phyloP scores from a whole-genome alignment of 2,329 filamentous ascomycete genomes.

The Geosmithia putterillii region DNA sequence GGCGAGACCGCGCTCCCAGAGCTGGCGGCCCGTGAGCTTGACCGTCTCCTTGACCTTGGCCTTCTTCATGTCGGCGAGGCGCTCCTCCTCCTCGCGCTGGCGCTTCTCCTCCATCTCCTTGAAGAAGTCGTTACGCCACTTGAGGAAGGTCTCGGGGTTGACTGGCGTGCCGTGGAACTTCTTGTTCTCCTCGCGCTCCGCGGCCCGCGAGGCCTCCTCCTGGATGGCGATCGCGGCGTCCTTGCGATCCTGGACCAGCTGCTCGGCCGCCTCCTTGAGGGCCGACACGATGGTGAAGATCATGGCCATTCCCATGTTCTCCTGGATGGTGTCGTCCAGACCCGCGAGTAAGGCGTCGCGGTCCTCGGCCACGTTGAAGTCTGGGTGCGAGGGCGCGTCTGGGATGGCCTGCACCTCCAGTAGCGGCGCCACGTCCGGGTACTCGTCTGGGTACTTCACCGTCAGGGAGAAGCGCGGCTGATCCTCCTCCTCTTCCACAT shows the following conservation, averaged over 20 bases:
- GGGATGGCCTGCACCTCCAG: constrained; percentile 69
- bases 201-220: constrained; percentile 42
- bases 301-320: constrained; percentile 97
- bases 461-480: constrained; percentile 66
- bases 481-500: constrained; percentile 49
- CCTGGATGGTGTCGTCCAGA: constrained; percentile 66
- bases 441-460: constrained; percentile 79
- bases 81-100: constrained; percentile 58
- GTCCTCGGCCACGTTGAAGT: constrained; percentile 73
- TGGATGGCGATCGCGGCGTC: constrained; percentile 45
- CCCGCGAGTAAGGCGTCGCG: constrained; percentile 59
- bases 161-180: constrained; percentile 92
- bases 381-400: constrained; percentile 54
- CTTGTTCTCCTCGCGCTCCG: constrained; percentile 84
- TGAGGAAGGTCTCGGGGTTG: constrained; percentile 72
- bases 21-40: constrained; percentile 58
- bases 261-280: constrained; percentile 84
- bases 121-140: constrained; percentile 69
- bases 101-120: constrained; percentile 70
- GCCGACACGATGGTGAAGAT: constrained; percentile 81
- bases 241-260: constrained; percentile 63
- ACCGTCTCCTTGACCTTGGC: constrained; percentile 63
- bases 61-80: constrained; percentile 72
- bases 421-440: constrained; percentile 76
- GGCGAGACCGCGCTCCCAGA: constrained; percentile 66